A percentile compares a stretch with the other conserved stretches of the same genome.
These are phyloP conservation scores for Exutisphaerella laricina DNA, from an alignment of 2,329 filamentous ascomycete genomes.

Conservation along the genomic window DNA sequence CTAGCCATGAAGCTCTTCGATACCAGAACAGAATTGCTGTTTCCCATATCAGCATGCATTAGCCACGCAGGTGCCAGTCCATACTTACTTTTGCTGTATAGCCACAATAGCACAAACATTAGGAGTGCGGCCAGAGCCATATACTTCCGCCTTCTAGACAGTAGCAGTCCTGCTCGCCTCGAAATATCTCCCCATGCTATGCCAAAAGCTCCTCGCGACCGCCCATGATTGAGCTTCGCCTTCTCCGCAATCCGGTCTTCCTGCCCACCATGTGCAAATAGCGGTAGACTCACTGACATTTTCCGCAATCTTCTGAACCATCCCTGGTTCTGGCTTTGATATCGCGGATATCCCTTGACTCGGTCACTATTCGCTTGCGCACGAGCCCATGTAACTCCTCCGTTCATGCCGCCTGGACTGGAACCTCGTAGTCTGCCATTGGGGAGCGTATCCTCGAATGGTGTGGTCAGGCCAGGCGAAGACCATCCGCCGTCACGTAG, in stretches of 20 bases:
- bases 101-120: slow-evolving; percentile 22
- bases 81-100: slow-evolving; percentile 26
- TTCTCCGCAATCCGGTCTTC: slow-evolving; percentile 60
- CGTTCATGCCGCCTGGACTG: slow-evolving; percentile 44
- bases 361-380: slow-evolving; percentile 71
- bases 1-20: slow-evolving; percentile 65
- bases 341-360: slow-evolving; percentile 68
- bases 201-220: slow-evolving; percentile 9
- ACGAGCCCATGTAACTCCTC: slow-evolving; percentile 69
- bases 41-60: slow-evolving; percentile 16
- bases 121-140: slow-evolving; percentile 24
- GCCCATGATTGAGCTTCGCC: slow-evolving; percentile 63
- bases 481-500: slow-evolving; percentile 80
- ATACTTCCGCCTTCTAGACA: slow-evolving; percentile 29
- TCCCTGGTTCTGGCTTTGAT: slow-evolving; percentile 70
- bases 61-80: too few species aligned
- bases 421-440: slow-evolving; percentile 62
- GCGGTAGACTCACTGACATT: slow-evolving; percentile 72
- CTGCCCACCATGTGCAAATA: slow-evolving; percentile 54
- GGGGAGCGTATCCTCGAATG: slow-evolving; percentile 35
- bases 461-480: slow-evolving; percentile 68
- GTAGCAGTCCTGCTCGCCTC: slow-evolving; percentile 23
- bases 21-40: slow-evolving; percentile 57
- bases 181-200: slow-evolving; percentile 21
- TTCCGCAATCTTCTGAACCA: slow-evolving; percentile 81